Base-by-base conservation (phyloP, 2,329 filamentous ascomycete species). In the Dactylellina drechsleri region DNA sequence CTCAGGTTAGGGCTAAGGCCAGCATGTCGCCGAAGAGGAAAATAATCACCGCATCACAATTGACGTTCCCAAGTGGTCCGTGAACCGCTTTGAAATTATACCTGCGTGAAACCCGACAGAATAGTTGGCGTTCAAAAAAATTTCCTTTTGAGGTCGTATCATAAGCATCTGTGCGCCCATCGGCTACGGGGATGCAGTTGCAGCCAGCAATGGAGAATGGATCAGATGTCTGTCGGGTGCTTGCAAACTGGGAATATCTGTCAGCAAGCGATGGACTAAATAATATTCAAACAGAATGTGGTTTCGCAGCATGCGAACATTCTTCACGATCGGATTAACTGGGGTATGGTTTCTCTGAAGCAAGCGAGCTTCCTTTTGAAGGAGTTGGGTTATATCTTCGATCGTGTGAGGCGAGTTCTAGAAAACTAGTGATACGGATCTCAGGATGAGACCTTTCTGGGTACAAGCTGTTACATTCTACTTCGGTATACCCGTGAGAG, bases 21-120 rank as follows among this genome's bases (percentile, higher is more conserved):
- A 54, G 65, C 65, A 67, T 60, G 56, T 67, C 65, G 65, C 65
- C 65, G 65, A 67, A 67, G 53, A 36, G 49, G 49, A 53, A 56
- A 66, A 57, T 50, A 66, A 57, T 66, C 41, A 58, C 62, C 62
- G 53, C 31, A 36, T 13, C 41, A 20, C 18, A n/a, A n/a, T 23
- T 8, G 3, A 52, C 10, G 12, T 23, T 23, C 23, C 23, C 23
- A 23, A 4, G 49, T 47, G 43, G 13, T 6, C 20, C 18, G n/a
- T n/a, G n/a, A 16, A 8, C 12, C 5, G 20, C 49, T 52, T 47
- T 18, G 43, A n/a, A 16, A 18, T 47, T 1, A 10, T 36, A 36
- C 31, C 31, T 5, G 10, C 31, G 10, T 36, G 31, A 7, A 36
- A 36, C 31, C 31, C 31, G 6, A 36, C 23, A 23, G 23, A 23